A percentile compares a stretch with the other conserved stretches of the same genome.
Evolutionary conservation across 371 early-diverging fungal species (phyloP).

Genomic region (Quaeritorhiza haematococci): DNA sequence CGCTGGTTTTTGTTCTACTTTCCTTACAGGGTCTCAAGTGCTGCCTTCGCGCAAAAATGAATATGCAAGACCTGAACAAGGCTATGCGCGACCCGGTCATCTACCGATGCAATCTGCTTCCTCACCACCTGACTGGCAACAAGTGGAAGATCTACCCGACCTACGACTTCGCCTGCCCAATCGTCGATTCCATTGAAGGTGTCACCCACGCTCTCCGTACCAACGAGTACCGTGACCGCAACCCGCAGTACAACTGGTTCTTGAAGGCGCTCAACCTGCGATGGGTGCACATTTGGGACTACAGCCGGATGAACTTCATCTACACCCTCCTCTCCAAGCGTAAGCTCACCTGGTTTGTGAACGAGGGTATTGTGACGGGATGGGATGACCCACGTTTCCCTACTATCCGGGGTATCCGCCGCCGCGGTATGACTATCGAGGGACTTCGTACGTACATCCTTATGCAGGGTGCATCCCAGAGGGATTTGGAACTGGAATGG

Average conservation of each 20-base stretch:
- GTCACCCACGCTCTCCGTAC: conserved; percentile 98
- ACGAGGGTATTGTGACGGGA: conserved; percentile 82
- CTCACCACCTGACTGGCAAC: conserved; percentile 89
- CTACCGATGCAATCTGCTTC: conserved; percentile 91
- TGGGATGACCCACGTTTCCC: conserved; percentile 99
- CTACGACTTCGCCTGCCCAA: conserved; percentile 99
- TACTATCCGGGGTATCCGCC: conserved; percentile 97
- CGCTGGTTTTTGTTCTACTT: conserved; percentile 1
- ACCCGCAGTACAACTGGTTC: conserved; percentile 98
- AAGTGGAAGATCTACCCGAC: conserved; percentile 99
- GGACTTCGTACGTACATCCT: conserved; percentile 97
- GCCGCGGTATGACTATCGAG: conserved; percentile 98
- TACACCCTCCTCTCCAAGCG: conserved; percentile 99
- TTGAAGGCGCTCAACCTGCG: conserved; percentile 84
- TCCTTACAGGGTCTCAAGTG: conserved; percentile 63
- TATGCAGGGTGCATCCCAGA: conserved; percentile 99
- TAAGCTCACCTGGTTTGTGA: conserved; percentile 97
- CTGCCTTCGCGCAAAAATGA: conserved; percentile 98
- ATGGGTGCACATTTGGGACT: conserved; percentile 90
- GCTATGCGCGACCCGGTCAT: conserved; percentile 99
- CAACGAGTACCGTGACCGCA: conserved; percentile 99
- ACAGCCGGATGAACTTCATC: conserved; percentile 94
- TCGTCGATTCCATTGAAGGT: conserved; percentile 97
- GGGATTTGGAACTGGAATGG: conserved; percentile 93
- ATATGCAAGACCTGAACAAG: conserved; percentile 89